These are phyloP conservation scores for Penicillium cinerascens DNA, from an alignment of 495 filamentous ascomycete genomes.

Conservation along the genomic window DNA sequence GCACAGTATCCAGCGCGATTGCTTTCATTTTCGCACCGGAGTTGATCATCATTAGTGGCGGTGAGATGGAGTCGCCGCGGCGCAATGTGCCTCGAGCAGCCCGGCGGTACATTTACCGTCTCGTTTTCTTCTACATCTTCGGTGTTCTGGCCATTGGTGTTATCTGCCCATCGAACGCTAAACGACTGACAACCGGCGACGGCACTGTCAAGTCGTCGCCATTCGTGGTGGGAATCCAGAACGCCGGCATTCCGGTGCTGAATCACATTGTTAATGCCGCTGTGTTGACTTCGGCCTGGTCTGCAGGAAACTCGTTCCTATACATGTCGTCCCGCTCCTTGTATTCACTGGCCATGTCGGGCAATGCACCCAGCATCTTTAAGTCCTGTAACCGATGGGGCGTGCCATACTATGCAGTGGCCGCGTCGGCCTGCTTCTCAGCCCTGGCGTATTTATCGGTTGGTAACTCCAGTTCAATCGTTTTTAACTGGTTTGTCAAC, in stretches of 20 bases:
- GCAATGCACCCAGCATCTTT: conserved; percentile 47
- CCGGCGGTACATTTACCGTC: conserved; percentile 80
- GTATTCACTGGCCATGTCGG: conserved; percentile 52
- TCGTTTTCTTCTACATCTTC: conserved; percentile 75
- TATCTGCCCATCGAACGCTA: conserved; percentile 50
- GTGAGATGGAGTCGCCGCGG: conserved; percentile 72
- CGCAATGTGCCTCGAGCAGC: conserved; percentile 75
- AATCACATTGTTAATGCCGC: conserved; percentile 76
- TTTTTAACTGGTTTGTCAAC: conserved; percentile 58
- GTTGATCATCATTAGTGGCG: conserved; percentile 52
- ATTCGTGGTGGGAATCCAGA: conserved; percentile 57
- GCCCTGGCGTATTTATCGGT: conserved; percentile 37
- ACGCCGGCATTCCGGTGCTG: conserved; percentile 62
- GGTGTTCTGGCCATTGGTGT: conserved; percentile 57
- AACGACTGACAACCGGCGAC: conserved; percentile 48
- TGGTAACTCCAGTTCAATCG: conserved; percentile 29
- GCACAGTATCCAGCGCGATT: conserved; percentile 48
- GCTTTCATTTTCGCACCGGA: conserved; percentile 57
- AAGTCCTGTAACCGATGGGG: conserved; percentile 47
- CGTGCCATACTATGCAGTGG: conserved; percentile 47
- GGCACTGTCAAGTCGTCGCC: conserved; percentile 51
- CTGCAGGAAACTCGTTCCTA: conserved; percentile 73
- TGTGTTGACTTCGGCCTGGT: conserved; percentile 66
- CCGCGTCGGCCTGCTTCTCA: conserved; percentile 31
- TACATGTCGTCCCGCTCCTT: conserved; percentile 74